Evolutionary conservation across 345 rosid species (phyloP).

Genomic region (Dimocarpus longan): DNA sequence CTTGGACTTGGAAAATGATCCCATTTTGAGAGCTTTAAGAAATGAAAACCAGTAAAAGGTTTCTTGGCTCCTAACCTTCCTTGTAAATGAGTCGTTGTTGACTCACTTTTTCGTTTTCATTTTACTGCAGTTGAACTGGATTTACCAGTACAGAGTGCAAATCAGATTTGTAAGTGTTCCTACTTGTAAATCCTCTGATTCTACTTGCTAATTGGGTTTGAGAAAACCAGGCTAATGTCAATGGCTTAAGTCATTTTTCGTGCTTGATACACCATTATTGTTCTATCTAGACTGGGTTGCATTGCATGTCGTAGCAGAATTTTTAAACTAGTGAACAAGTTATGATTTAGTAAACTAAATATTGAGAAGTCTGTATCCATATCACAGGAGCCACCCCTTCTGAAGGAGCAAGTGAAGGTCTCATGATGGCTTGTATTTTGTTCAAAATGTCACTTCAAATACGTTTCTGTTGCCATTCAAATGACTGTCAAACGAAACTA

Average conservation of each 20-base stretch:
- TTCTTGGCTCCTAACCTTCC: not conserved
- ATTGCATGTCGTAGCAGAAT: too few relatives aligned
- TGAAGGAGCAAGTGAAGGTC: too few relatives aligned
- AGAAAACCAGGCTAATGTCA: not conserved
- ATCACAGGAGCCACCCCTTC: too few relatives aligned
- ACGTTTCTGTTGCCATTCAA: too few relatives aligned
- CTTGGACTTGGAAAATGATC: constrained; percentile 58
- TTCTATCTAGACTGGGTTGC: too few relatives aligned
- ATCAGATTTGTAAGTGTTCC: constrained; percentile 1
- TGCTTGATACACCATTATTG: not conserved
- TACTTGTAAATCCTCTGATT: not conserved
- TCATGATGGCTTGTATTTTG: too few relatives aligned
- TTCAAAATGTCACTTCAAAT: too few relatives aligned
- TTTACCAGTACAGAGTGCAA: not conserved
- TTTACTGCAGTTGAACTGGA: not conserved
- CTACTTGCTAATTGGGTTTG: not conserved
- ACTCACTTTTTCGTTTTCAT: not conserved
- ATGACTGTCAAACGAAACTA: too few relatives aligned
- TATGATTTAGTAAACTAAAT: too few relatives aligned
- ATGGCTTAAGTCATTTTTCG: not conserved
- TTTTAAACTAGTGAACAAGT: too few relatives aligned
- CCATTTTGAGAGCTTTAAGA: constrained; percentile 50
- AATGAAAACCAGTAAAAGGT: constrained; percentile 40
- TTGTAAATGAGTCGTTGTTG: constrained; percentile 23
- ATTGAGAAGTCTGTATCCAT: too few relatives aligned